Base-by-base conservation (phyloP, 148 eudicot genomes). In the Vaccinium myrtillus region DNA sequence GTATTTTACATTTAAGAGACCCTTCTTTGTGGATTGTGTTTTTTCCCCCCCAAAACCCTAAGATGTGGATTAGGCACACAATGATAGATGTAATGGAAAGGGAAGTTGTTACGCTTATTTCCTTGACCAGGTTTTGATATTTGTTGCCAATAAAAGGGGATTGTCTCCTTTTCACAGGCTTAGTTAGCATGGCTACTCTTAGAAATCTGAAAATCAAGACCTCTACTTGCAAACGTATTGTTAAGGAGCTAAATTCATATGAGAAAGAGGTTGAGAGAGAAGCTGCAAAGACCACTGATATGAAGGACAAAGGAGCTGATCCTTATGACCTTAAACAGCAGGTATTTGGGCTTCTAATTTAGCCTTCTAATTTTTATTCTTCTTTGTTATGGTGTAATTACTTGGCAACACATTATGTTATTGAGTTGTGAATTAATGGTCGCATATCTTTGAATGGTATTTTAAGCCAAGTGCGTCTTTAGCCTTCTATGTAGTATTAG, bases 141-240 rank as follows among this genome's bases (percentile, higher is more conserved):
- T 70, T 3, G 4, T 55, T 27, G 46, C 46, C 46, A 43, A 43
- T 43, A 43, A 43, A 43, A 43, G 46, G 46, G 46, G 46, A 43
- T 43, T 43, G 46, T 43, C 46, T 43, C 6, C 6, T 43, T 43
- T 43, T 43, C 46, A 4, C 46, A 43, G 46, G 46, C 46, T 43
- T 43, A 43, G 6, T 43, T 43, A 43, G 46, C 46, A 94, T 94
- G 98, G 93, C 98, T 43, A 90, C 94, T 3, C 58, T 97, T 85
- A 90, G 98, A 73, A 97, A 97, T 88, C 90, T 95, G 92, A 97
- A 97, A 90, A 95, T 97, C 85, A 97, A 95, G 90, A 94, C 98
- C 18, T 88, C 98, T 67, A 92, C 98, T 19, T 95, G 98, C 88
- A 94, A 94, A 84, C 95, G 99, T 43, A 91, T 95, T 39, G 87